phyloP scores from a whole-genome alignment of 2,329 filamentous ascomycete species.

The Sclerotinia nivalis region DNA sequence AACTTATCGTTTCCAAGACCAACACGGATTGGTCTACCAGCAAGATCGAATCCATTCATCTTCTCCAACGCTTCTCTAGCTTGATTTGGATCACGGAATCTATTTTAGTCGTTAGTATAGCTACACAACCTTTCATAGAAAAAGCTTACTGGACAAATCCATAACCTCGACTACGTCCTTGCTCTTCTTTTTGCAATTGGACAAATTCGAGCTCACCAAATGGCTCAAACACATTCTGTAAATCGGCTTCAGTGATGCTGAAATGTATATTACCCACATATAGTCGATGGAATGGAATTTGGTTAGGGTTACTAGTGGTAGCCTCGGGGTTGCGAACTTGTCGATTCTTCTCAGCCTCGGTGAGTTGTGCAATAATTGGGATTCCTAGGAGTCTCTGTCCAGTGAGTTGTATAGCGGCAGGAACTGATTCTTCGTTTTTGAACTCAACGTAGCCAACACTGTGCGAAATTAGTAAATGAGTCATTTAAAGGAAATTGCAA shows the following conservation, averaged over 20 bases:
- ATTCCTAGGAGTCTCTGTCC: slow-evolving; percentile 98
- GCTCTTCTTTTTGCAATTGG: slow-evolving; percentile 94
- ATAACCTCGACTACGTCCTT: slow-evolving; percentile 87
- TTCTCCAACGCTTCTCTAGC: slow-evolving; percentile 95
- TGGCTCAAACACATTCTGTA: slow-evolving; percentile 94
- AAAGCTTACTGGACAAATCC: slow-evolving; percentile 93
- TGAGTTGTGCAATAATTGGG: slow-evolving; percentile 96
- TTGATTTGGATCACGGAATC: slow-evolving; percentile 85
- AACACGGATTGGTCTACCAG: slow-evolving; percentile 94
- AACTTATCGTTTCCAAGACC: slow-evolving; percentile 99
- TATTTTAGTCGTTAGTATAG: slow-evolving; percentile 48
- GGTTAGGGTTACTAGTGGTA: slow-evolving; percentile 68
- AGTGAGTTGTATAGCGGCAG: slow-evolving; percentile 93
- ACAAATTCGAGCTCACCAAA: slow-evolving; percentile 98
- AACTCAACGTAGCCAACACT: slow-evolving; percentile 99
- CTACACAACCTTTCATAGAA: background rate
- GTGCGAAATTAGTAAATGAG: slow-evolving; percentile 43
- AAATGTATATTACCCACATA: slow-evolving; percentile 99
- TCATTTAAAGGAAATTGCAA: slow-evolving; percentile 1
- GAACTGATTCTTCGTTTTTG: slow-evolving; percentile 90
- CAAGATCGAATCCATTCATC: slow-evolving; percentile 99
- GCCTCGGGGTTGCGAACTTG: slow-evolving; percentile 83
- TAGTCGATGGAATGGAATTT: slow-evolving; percentile 93
- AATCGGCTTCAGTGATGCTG: slow-evolving; percentile 94
- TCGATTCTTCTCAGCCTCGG: slow-evolving; percentile 98